Percentiles rank a stretch among this genome's conserved stretches.
Evolutionary conservation across 371 early-diverging fungal species (phyloP).

Genomic region (Quaeritorhiza haematococci): DNA sequence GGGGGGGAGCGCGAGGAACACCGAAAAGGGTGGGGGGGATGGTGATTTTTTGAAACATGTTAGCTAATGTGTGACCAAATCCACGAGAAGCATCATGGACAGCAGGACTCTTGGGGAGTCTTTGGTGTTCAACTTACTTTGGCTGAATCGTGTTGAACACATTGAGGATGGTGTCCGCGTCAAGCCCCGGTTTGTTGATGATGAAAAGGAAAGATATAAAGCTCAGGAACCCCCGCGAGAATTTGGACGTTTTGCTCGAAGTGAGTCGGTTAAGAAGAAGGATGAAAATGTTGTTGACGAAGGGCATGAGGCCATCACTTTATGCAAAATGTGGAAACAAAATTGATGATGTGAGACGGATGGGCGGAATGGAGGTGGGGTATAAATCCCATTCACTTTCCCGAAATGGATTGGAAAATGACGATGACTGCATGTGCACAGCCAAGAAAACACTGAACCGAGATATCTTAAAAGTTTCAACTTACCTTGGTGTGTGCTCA

Average conservation of each 20-base stretch:
- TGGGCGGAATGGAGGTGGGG: too few relatives aligned
- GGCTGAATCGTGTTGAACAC: slow-evolving; percentile 76
- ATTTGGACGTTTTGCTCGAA: slow-evolving; percentile 66
- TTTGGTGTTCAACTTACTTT: too few relatives aligned
- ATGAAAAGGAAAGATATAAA: slow-evolving; percentile 69
- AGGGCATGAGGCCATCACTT: slow-evolving; percentile 54
- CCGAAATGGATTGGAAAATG: background rate
- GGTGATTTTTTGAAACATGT: too few relatives aligned
- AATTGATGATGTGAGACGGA: too few relatives aligned
- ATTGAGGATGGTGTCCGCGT: slow-evolving; percentile 62
- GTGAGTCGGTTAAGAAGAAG: slow-evolving; percentile 75
- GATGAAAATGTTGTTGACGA: slow-evolving; percentile 69
- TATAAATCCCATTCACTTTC: too few relatives aligned
- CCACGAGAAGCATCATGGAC: background rate
- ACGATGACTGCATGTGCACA: background rate
- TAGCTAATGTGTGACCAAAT: background rate
- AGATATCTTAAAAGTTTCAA: too few relatives aligned
- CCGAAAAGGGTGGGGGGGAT: too few relatives aligned
- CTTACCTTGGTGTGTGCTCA: slow-evolving; percentile 63
- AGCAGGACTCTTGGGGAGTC: too few relatives aligned
- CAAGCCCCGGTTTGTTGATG: slow-evolving; percentile 52
- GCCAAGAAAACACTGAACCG: too few relatives aligned
- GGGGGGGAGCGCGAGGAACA: too few relatives aligned
- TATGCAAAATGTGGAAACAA: too few relatives aligned
- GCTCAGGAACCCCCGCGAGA: slow-evolving; percentile 70